Percentiles rank a stretch among this genome's conserved stretches.
phyloP scores from a whole-genome alignment of 805 yeast species.

The Candida multigemmis region DNA sequence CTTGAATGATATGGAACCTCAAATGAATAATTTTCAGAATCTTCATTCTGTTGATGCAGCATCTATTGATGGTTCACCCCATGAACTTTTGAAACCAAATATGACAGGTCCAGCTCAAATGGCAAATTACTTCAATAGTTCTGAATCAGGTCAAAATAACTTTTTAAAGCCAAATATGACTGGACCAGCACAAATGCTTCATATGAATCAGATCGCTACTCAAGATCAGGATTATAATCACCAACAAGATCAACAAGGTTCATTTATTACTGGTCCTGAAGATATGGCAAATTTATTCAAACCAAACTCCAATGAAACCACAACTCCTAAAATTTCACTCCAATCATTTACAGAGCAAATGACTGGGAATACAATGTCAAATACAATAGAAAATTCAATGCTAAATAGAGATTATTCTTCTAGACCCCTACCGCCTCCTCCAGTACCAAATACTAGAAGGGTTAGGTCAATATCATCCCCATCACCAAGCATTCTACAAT shows the following conservation, averaged over 20 bases:
- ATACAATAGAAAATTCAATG: conserved; percentile 25
- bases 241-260: conserved; percentile 10
- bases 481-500: no score
- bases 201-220: conserved; percentile 2
- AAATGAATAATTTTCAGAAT: conserved; percentile 61
- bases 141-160: conserved; percentile 11
- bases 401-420: conserved; percentile 8
- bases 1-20: conserved; percentile 65
- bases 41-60: conserved; percentile 70
- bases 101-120: conserved; percentile 40
- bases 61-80: conserved; percentile 59
- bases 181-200: conserved; percentile 27
- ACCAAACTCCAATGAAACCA: conserved; percentile 8
- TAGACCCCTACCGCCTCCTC: conserved; percentile 17
- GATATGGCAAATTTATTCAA: conserved; percentile 26
- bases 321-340: conserved; percentile 22
- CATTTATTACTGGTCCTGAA: conserved; percentile 20
- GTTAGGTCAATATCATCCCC: conserved; percentile 24
- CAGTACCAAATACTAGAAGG: conserved; percentile 31
- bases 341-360: conserved; percentile 32
- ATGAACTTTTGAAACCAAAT: conserved; percentile 26
- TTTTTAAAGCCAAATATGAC: conserved; percentile 31
- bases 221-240: conserved; percentile 3
- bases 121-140: conserved; percentile 17
- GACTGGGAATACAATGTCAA: conserved; percentile 27